Evolutionary conservation across 1,284 basidiomycete genomes (phyloP).

Genomic region (Tetrapyrgos nigripes): DNA sequence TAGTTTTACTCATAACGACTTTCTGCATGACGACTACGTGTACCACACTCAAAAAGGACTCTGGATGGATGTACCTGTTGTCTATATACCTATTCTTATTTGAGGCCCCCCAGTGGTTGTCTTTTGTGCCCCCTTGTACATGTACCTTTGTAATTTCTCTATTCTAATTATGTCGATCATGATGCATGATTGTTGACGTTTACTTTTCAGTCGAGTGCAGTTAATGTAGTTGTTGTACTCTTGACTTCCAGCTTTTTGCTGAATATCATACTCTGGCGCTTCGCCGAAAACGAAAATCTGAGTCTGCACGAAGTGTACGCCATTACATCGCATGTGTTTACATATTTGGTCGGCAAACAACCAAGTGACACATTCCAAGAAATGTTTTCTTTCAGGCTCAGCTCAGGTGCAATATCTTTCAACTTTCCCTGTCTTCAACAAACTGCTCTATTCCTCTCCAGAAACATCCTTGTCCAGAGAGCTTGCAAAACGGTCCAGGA

Average conservation of each 20-base stretch:
- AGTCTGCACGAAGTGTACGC: constrained; percentile 3
- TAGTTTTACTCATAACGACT: not conserved
- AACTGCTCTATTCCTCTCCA: not conserved
- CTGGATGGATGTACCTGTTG: not conserved
- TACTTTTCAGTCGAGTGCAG: no score
- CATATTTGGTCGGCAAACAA: constrained; percentile 9
- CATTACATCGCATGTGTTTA: no score
- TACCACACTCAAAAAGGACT: not conserved
- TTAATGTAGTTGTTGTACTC: no score
- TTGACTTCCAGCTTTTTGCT: no score
- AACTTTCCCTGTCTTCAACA: constrained; percentile 9
- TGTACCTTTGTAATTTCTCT: no score
- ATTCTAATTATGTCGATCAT: no score
- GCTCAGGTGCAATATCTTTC: constrained; percentile 2
- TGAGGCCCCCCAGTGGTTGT: no score
- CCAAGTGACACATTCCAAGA: constrained; percentile 6
- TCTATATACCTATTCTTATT: not conserved
- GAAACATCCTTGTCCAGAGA: constrained; percentile 18
- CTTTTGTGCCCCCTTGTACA: no score
- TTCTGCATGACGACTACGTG: not conserved
- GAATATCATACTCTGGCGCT: no score
- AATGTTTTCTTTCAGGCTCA: constrained; percentile 8
- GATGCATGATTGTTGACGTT: no score
- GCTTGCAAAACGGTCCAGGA: constrained; percentile 6
- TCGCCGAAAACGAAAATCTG: not conserved